Base-by-base conservation (phyloP, 192 early-diverging fungal genomes). In the Coemansia sp. region DNA sequence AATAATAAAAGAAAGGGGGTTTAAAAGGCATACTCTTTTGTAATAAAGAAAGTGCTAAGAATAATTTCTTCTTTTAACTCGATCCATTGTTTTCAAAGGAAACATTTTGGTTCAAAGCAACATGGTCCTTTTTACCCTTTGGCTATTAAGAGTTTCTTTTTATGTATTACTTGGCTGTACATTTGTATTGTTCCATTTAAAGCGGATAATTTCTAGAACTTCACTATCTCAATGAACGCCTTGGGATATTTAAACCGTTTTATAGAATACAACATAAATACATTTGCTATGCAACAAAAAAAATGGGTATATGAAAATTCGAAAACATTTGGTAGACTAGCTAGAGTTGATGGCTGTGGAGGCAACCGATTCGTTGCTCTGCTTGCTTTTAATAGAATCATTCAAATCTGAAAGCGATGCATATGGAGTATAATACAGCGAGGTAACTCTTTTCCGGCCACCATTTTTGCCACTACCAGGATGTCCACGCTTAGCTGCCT, bases 371-470 rank as follows among this genome's bases (percentile, higher is more conserved):
- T 38, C 52, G 12, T 14, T 54, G 36, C 52, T 54, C 5, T 54
- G 52, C 21, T 33, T 43, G 42, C 40, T 44, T 41, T 1, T 28
- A 18, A 21, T 40, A 14, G 13, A 10, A 2, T 43, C 30, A 15
- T 13, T 16, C 4, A 56, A 30, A 26, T 56, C 54, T 5, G 54
- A 45, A 12, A 72, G 30, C 37, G 70, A 73, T 0, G 59, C 35
- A 15, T 43, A 45, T 4, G 70, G 50, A 14, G 64, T 73, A 13
- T 54, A 39, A 53, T 74, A 74, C 3, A 63, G 40, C 1, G 70
- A 62, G 14, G 26, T 43, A 13, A 51, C 54, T 3, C 59, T 46
- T 36, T 30, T n/a, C 6, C 23, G 21, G 5, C 45, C 6, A 18
- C 15, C 30, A 15, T n/a, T 6, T 20, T 20, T n/a, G 50, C 37